A percentile compares a stretch with the other conserved stretches of the same genome.
phyloP scores from a whole-genome alignment of 2,329 filamentous ascomycete species.

The Claviceps pazoutovae region DNA sequence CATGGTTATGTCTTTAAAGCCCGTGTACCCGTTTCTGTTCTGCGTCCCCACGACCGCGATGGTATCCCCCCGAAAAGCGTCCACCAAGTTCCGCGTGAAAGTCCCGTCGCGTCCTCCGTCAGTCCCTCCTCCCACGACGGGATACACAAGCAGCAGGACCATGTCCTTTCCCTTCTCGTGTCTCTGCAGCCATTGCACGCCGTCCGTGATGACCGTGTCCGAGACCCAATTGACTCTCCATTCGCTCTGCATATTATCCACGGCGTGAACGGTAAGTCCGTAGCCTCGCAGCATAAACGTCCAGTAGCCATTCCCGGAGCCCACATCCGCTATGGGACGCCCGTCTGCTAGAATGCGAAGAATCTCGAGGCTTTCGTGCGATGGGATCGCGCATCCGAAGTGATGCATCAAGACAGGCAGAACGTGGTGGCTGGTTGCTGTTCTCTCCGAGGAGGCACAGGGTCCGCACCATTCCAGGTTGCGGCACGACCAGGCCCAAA shows the following conservation, averaged over 20 bases:
- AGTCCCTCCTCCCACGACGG: constrained; percentile 49
- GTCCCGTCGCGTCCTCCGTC: constrained; percentile 46
- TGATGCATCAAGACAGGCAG: constrained; percentile 66
- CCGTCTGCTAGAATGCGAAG: constrained; percentile 41
- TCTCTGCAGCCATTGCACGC: constrained; percentile 40
- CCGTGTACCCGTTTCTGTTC: constrained; percentile 61
- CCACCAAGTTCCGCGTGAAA: constrained; percentile 50
- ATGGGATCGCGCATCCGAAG: constrained; percentile 59
- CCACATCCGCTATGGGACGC: constrained; percentile 48
- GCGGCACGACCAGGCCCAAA: constrained; percentile 52
- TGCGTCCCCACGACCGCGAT: constrained; percentile 63
- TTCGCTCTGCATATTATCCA: constrained; percentile 54
- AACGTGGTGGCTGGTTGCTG: constrained; percentile 49
- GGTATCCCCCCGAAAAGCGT: constrained; percentile 46
- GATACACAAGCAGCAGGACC: constrained; percentile 59
- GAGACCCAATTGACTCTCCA: constrained; percentile 57
- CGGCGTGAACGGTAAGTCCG: constrained; percentile 38
- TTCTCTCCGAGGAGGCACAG: constrained; percentile 33
- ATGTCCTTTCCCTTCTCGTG: constrained; percentile 36
- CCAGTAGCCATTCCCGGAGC: constrained; percentile 65
- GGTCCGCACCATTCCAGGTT: constrained; percentile 54
- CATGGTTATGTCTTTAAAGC: constrained; percentile 48
- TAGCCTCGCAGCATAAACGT: constrained; percentile 52
- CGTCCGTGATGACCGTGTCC: constrained; percentile 51
- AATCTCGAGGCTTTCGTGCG: constrained; percentile 49